phyloP scores from a whole-genome alignment of 768 basidiomycete genomes.

The Lenzites betulinus region DNA sequence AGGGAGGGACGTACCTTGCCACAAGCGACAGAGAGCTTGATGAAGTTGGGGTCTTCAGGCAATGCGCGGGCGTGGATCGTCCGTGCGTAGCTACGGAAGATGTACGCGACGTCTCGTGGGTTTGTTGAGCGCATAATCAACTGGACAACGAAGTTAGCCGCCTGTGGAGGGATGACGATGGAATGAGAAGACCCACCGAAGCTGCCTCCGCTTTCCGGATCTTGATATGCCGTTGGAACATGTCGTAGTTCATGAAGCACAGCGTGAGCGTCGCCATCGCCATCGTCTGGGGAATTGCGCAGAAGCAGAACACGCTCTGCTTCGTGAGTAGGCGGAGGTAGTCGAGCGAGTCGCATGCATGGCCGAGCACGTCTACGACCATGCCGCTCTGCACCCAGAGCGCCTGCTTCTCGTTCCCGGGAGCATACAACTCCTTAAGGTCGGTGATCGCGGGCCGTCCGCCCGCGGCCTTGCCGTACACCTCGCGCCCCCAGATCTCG shows the following conservation, averaged over 20 bases:
- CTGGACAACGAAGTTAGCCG: slow-evolving; percentile 39
- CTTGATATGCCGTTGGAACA: slow-evolving; percentile 90
- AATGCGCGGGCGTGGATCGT: slow-evolving; percentile 80
- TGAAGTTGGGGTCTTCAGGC: slow-evolving; percentile 84
- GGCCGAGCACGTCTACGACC: slow-evolving; percentile 84
- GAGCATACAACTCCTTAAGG: slow-evolving; percentile 65
- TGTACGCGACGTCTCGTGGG: slow-evolving; percentile 84
- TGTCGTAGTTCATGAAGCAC: slow-evolving; percentile 90
- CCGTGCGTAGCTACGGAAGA: slow-evolving; percentile 82
- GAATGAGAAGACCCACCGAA: slow-evolving; percentile 47
- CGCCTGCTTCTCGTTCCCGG: slow-evolving; percentile 63
- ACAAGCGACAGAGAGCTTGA: slow-evolving; percentile 80
- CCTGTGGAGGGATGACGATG: neutral
- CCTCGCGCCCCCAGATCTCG: slow-evolving; percentile 76
- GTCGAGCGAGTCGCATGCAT: slow-evolving; percentile 84
- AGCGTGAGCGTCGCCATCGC: slow-evolving; percentile 90
- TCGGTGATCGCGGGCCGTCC: slow-evolving; percentile 50
- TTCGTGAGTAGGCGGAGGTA: slow-evolving; percentile 86
- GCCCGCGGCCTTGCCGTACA: slow-evolving; percentile 48
- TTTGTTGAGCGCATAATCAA: slow-evolving; percentile 93
- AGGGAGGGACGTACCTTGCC: slow-evolving; percentile 60
- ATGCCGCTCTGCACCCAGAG: slow-evolving; percentile 85
- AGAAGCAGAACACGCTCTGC: slow-evolving; percentile 94
- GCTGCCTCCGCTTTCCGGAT: slow-evolving; percentile 93
- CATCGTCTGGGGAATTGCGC: slow-evolving; percentile 93